Percentiles rank a stretch among this genome's conserved stretches.
These are phyloP conservation scores for Syzygium oleosum DNA, from an alignment of 345 rosid genomes.

Conservation along the genomic window DNA sequence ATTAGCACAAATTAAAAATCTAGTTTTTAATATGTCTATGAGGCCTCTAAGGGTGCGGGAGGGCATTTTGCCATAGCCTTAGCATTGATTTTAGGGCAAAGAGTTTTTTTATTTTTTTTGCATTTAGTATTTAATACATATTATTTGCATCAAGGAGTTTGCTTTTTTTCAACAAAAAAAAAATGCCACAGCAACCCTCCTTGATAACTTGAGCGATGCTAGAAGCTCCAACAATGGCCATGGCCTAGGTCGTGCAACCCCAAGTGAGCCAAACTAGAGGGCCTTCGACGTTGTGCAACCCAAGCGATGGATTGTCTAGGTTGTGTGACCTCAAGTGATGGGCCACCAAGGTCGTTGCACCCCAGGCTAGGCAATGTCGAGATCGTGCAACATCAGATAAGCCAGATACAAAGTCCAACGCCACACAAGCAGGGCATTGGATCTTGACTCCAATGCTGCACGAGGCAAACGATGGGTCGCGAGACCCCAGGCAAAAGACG, in stretches of 20 bases:
- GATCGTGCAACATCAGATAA: not conserved
- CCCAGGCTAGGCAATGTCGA: not conserved
- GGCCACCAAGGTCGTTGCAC: fast-evolving
- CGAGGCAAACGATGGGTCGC: not conserved
- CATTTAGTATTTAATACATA: too few relatives aligned
- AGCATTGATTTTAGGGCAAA: too few relatives aligned
- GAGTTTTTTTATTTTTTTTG: too few relatives aligned
- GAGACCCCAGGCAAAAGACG: fast-evolving
- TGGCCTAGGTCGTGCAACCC: not conserved
- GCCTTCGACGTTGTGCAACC: fast-evolving
- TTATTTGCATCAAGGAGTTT: too few relatives aligned
- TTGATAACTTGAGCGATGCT: not conserved
- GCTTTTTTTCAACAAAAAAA: not conserved
- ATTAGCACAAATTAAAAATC: not conserved
- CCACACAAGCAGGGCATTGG: not conserved
- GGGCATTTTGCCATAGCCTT: too few relatives aligned
- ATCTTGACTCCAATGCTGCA: not conserved
- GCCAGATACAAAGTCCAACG: not conserved
- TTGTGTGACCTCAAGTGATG: too few relatives aligned
- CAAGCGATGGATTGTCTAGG: not conserved
- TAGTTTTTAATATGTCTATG: not conserved
- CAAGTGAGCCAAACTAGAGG: not conserved
- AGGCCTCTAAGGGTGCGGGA: not conserved
- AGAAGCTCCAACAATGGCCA: not conserved
- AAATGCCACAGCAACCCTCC: fast-evolving